A percentile compares a stretch with the other conserved stretches of the same genome.
Conservation (phyloP, 495 filamentous ascomycete species). For the Pseudomonodictys pantanalensis region DNA sequence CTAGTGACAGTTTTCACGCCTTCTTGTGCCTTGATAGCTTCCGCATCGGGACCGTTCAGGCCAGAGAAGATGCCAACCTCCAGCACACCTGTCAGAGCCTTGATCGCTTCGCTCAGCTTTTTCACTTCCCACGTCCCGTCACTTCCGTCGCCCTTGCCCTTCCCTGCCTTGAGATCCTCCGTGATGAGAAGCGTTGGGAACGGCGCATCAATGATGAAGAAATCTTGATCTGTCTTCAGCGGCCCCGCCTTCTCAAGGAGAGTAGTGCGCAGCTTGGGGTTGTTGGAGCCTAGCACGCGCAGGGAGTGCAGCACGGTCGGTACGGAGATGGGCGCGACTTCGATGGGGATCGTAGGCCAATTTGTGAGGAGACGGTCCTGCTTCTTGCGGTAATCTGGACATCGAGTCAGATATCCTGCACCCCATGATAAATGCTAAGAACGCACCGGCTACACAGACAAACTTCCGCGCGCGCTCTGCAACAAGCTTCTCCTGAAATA, state of each 20-base stretch:
- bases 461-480: conserved; percentile 82
- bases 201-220: conserved; percentile 90
- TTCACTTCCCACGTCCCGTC: conserved; percentile 66
- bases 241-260: conserved; percentile 70
- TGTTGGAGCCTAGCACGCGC: conserved; percentile 62
- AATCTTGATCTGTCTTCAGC: conserved; percentile 86
- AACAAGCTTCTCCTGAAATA: conserved; percentile 98
- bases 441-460: conserved; percentile 82
- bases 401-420: background rate
- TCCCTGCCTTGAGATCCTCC: conserved; percentile 49
- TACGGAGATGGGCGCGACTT: conserved; percentile 81
- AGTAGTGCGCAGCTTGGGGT: conserved; percentile 67
- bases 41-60: conserved; percentile 65
- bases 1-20: conserved; percentile 42
- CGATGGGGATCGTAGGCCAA: conserved; percentile 87
- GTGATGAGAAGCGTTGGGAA: conserved; percentile 69
- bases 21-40: conserved; percentile 51
- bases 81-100: conserved; percentile 78
- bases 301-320: conserved; percentile 67
- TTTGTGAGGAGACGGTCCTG: conserved; percentile 69
- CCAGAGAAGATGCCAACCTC: conserved; percentile 91
- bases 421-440: background rate
- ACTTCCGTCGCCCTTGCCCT: conserved; percentile 45
- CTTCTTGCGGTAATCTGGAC: conserved; percentile 79
- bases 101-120: conserved; percentile 66